phyloP scores from a whole-genome alignment of 768 basidiomycete species.

The Auricularia heimuer region DNA sequence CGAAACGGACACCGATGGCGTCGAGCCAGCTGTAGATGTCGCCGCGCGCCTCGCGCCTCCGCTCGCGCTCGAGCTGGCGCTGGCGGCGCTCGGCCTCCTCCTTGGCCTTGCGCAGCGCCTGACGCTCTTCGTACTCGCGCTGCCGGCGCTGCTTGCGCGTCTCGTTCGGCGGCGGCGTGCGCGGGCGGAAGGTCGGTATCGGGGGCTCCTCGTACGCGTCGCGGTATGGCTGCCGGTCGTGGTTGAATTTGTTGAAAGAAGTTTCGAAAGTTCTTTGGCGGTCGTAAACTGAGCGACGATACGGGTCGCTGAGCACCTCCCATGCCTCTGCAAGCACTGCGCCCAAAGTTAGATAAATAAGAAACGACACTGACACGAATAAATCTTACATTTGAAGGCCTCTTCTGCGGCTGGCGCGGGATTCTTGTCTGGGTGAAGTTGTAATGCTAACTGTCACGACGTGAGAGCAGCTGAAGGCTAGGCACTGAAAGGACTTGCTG shows the following conservation, averaged over 20 bases:
- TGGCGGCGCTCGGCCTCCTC: too few species aligned
- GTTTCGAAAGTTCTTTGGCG: neutral
- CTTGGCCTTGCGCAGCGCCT: too few species aligned
- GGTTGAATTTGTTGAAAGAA: too few species aligned
- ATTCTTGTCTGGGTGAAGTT: neutral
- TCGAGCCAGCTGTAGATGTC: too few species aligned
- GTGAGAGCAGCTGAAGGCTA: neutral
- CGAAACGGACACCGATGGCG: too few species aligned
- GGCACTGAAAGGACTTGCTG: neutral
- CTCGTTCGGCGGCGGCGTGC: neutral
- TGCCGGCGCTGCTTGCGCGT: neutral
- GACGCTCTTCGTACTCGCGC: constrained; percentile 75
- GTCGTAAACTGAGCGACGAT: neutral
- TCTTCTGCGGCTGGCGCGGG: neutral
- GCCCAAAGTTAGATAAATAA: neutral
- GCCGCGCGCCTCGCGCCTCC: too few species aligned
- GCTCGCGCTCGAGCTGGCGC: too few species aligned
- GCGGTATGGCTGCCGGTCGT: neutral
- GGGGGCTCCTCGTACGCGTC: neutral
- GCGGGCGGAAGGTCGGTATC: neutral
- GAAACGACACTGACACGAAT: neutral
- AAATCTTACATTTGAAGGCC: neutral
- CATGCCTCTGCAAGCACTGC: neutral
- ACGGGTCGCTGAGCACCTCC: neutral
- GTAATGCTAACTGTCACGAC: neutral